phyloP scores from a whole-genome alignment of 2,329 filamentous ascomycete species.

The Apiospora koreana region DNA sequence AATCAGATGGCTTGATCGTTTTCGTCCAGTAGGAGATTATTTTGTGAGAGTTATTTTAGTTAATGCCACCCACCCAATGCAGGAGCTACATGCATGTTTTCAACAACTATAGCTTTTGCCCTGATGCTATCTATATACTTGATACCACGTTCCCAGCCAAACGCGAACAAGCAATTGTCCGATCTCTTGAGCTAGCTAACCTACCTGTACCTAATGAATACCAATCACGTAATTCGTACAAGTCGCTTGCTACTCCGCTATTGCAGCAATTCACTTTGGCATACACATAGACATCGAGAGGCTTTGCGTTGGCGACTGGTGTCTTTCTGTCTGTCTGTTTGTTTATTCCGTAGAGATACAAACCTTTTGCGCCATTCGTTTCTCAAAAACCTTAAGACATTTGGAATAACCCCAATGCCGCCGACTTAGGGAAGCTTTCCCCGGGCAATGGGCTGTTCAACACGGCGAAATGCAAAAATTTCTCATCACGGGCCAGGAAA shows the following conservation, averaged over 20 bases:
- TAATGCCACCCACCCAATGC: too few relatives aligned
- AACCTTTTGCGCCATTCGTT: not conserved
- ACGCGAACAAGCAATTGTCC: too few relatives aligned
- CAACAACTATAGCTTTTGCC: too few relatives aligned
- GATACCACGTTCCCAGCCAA: too few relatives aligned
- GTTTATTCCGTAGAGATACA: not conserved
- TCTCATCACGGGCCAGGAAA: conserved; percentile 7
- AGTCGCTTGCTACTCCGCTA: not conserved
- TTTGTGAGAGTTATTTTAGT: too few relatives aligned
- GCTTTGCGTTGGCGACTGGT: not conserved
- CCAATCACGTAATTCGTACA: not conserved
- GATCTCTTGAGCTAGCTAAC: too few relatives aligned
- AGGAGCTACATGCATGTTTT: too few relatives aligned
- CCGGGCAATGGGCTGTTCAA: not conserved
- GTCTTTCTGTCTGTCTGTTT: not conserved
- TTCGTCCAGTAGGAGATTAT: not conserved
- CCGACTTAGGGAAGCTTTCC: not conserved
- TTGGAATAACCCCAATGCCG: not conserved
- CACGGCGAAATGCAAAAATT: not conserved
- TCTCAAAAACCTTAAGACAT: not conserved
- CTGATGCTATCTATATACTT: too few relatives aligned
- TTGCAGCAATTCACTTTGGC: not conserved
- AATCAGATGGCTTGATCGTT: not conserved
- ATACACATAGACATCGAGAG: not conserved
- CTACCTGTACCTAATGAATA: not conserved